A percentile compares a stretch with the other conserved stretches of the same genome.
Conservation (phyloP, 345 rosid species). For the Cardamine resedifolia region DNA sequence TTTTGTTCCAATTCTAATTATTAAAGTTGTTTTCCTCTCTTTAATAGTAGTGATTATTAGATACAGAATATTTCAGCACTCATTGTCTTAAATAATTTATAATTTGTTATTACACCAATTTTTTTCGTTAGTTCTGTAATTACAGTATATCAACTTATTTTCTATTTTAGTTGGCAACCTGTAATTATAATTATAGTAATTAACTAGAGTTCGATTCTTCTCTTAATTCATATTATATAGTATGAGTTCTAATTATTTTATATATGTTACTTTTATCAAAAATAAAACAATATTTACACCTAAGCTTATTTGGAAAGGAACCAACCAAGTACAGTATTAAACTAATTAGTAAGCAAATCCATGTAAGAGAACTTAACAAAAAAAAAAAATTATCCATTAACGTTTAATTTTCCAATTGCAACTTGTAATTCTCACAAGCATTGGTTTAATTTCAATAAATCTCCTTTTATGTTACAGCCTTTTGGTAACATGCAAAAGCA, state of each 20-base stretch:
- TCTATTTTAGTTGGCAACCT: neutral
- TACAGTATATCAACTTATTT: neutral
- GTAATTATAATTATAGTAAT: conserved; percentile 9
- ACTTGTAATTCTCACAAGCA: neutral
- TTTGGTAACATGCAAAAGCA: neutral
- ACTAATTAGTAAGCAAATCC: neutral
- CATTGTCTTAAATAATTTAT: conserved; percentile 21
- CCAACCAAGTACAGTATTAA: neutral
- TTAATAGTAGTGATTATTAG: conserved; percentile 17
- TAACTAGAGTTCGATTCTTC: neutral
- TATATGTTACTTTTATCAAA: neutral
- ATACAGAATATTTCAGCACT: conserved; percentile 21
- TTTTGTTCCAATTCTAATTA: conserved; percentile 22
- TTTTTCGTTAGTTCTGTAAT: neutral
- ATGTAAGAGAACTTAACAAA: neutral
- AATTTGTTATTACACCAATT: neutral
- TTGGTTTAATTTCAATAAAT: neutral
- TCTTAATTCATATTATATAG: neutral
- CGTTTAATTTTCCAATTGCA: neutral
- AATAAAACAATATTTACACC: neutral
- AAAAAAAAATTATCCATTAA: no score
- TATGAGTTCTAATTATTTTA: neutral
- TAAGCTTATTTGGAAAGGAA: conserved; percentile 12
- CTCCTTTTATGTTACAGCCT: neutral
- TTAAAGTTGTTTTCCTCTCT: conserved; percentile 27